Conservation (phyloP, 176 grass and related monocot genomes). For the Carex pumila region DNA sequence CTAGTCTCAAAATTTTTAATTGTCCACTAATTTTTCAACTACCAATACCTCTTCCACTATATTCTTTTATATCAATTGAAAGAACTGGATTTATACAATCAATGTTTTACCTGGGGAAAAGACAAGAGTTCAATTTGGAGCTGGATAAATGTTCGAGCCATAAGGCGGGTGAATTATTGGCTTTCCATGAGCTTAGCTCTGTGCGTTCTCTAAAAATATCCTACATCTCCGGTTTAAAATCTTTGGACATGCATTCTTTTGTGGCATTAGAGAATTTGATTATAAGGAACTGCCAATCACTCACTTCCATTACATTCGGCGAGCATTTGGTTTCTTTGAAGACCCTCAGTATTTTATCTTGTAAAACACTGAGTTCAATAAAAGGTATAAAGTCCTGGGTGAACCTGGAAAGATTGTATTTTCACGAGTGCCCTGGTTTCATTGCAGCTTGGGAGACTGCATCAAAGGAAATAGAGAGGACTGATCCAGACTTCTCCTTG, state of each 20-base stretch:
- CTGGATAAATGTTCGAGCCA: too few species aligned
- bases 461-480: background rate
- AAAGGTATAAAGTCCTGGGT: conserved; percentile 7
- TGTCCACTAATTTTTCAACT: background rate
- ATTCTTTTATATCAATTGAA: too few species aligned
- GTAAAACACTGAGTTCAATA: background rate
- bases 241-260: background rate
- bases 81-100: too few species aligned
- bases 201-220: background rate
- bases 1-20: background rate
- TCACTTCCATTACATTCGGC: background rate
- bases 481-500: background rate
- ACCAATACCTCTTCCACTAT: too few species aligned
- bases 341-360: rapidly evolving
- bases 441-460: background rate
- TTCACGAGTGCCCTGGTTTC: rapidly evolving
- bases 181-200: background rate
- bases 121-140: too few species aligned
- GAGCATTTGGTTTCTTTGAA: background rate
- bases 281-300: rapidly evolving
- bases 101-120: too few species aligned
- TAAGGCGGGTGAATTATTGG: background rate
- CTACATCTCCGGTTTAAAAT: background rate
- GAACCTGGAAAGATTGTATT: background rate
- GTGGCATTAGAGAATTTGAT: conserved; percentile 1